phyloP scores from a whole-genome alignment of 306 rosid genomes.

The Dalbergia cochinchinensis region DNA sequence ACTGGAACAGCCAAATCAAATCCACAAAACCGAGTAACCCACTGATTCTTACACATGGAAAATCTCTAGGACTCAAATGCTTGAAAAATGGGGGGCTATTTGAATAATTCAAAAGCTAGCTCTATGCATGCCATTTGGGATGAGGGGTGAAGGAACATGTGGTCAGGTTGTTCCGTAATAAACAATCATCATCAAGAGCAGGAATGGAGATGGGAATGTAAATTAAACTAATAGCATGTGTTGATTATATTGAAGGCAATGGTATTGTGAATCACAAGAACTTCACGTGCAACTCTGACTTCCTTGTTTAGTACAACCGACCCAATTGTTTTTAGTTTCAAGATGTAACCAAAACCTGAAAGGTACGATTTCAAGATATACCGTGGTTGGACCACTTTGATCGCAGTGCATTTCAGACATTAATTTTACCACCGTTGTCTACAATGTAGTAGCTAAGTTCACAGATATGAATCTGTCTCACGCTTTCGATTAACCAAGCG shows the following conservation, averaged over 20 bases:
- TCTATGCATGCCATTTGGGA: constrained; percentile 26
- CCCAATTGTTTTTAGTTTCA: constrained; percentile 1
- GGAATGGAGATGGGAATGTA: constrained; percentile 42
- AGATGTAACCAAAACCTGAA: constrained; percentile 31
- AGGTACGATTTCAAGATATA: constrained; percentile 43
- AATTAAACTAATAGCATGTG: constrained; percentile 32
- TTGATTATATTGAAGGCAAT: constrained; percentile 72
- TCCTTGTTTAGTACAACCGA: constrained; percentile 62
- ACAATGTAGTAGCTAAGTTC: constrained; percentile 30
- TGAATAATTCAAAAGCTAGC: not conserved
- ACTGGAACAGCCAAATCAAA: constrained; percentile 45
- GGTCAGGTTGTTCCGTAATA: constrained; percentile 38
- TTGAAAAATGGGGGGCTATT: constrained; percentile 7
- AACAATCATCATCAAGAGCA: constrained; percentile 56
- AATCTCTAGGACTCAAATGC: constrained; percentile 6
- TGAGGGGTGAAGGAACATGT: constrained; percentile 53
- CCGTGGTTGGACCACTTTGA: constrained; percentile 59
- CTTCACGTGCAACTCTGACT: constrained; percentile 94
- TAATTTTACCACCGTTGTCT: constrained; percentile 48
- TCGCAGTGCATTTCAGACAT: constrained; percentile 51
- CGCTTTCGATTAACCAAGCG: not conserved
- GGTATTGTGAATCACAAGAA: constrained; percentile 84
- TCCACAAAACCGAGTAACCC: constrained; percentile 35
- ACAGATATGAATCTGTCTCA: constrained; percentile 48
- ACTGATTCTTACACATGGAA: constrained; percentile 51